Base-by-base conservation (phyloP, 148 eudicot genomes). In the Persicaria maculosa region DNA sequence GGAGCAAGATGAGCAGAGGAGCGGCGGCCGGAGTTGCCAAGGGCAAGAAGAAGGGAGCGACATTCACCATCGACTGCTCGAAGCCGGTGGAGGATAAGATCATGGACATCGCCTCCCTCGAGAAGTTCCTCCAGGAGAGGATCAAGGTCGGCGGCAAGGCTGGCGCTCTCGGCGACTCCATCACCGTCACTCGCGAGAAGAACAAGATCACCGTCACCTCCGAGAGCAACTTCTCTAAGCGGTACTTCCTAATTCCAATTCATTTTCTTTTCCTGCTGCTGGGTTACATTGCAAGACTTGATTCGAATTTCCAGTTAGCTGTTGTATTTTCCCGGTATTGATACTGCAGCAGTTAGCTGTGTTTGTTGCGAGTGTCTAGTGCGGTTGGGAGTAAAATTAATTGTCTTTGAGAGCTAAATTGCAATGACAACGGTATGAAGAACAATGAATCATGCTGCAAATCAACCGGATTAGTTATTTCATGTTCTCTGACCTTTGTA, bases 41-140 rank as follows among this genome's bases (percentile, higher is more conserved):
- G 74, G 89, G 90, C 8, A 89, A 89, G 89, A 89, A 89, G 91
- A 89, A 89, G 81, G 81, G 82, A 16, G 55, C 81, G 15, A 76
- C 81, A 74, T 89, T 83, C 85, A 84, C 84, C 5, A 85, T 89
- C 68, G 93, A 89, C 68, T 89, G 93, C 74, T 50, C 82, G 8
- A 89, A 89, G 83, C 93, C 93, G 14, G 93, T 87, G 8, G 93
- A 89, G 73, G 93, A 89, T 68, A 87, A 87, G 83, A 89, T 89
- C 77, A 89, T 89, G 93, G 93, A 89, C 62, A 89, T 89, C 16
- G 89, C 91, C 19, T 89, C 93, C 0, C 85, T 89, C 3, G 93
- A 89, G 74, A 89, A 89, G 89, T 89, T 89, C 70, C 81, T 89
- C 19, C 93, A 89, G 78, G 93, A 89, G 77, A 78, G 91, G 6